Evolutionary conservation across 768 basidiomycete genomes (phyloP), one percentile per base, ranked within the genome.

Genomic region (Paxillus ammoniavirescens): DNA sequence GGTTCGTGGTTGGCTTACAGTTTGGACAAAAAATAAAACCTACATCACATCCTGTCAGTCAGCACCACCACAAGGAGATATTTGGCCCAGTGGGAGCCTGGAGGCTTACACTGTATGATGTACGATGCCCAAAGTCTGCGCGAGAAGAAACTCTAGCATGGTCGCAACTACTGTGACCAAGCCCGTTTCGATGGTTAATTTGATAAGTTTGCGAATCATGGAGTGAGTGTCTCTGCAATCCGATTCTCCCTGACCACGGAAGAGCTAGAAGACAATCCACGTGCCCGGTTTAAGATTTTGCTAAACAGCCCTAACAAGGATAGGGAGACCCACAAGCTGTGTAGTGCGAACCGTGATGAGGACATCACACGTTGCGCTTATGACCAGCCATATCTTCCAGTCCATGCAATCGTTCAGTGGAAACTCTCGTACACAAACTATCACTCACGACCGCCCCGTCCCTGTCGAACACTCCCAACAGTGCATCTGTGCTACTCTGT

Each of bases 101-200:
- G n/a, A n/a, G 28, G 45, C 54, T 45, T 52, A 52, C 50, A 55
- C 44, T 13, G 28, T 47, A 35, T 57, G 53, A 49, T 57, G 56
- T 9, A 47, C 56, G 10, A 57, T 55, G 3, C 47, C 53, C 15
- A 40, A 26, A 18, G 17, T 44, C n/a, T 35, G 56, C 18, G 56
- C 56, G 12, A 55, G 38, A 18, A 30, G 8, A 45, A 57, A 57
- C 41, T 58, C 56, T 17, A 58, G 53, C 10, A 58, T 13, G n/a
- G 54, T 56, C 6, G 54, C 56, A 1, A 55, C 23, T 14, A 58
- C 56, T 5, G 56, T 58, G 17, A 43, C 55, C 9, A 58, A 28
- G 5, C 49, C 57, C 4, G 56, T 57, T 44, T 57, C 54, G 43
- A 57, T 55, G 17, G 56, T 57, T 21, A 57, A 43, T 43, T 57